phyloP scores from a whole-genome alignment of 305 asterid species.

The Fraxinus albicans region DNA sequence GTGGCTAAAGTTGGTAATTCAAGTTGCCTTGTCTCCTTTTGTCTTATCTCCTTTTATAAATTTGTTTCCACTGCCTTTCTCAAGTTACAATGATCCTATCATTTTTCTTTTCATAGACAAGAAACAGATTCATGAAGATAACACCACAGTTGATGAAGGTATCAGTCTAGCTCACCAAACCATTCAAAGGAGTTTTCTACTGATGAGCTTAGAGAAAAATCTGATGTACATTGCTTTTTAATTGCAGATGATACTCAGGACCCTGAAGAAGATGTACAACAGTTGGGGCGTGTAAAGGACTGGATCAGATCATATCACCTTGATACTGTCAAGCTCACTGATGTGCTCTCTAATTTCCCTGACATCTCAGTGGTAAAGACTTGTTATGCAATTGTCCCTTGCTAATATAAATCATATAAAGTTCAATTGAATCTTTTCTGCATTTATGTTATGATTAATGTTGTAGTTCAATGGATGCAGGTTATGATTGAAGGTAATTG shows the following conservation, averaged over 20 bases:
- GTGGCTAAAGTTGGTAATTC: slow-evolving; percentile 67
- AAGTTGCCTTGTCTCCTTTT: neutral
- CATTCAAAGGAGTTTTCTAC: slow-evolving; percentile 16
- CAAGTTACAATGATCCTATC: neutral
- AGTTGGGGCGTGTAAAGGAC: slow-evolving; percentile 61
- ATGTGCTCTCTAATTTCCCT: slow-evolving; percentile 73
- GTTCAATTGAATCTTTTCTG: neutral
- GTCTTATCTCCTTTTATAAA: neutral
- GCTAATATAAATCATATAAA: neutral
- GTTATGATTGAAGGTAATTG: slow-evolving; percentile 75
- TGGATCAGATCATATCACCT: slow-evolving; percentile 79
- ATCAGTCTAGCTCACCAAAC: slow-evolving; percentile 16
- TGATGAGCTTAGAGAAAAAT: slow-evolving; percentile 22
- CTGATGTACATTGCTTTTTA: slow-evolving; percentile 24
- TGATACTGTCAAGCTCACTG: slow-evolving; percentile 60
- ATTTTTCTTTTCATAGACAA: slow-evolving; percentile 42
- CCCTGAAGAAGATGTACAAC: slow-evolving; percentile 78
- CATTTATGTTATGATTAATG: slow-evolving; percentile 6
- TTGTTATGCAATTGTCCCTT: slow-evolving; percentile 3
- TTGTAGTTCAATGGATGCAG: slow-evolving; percentile 44
- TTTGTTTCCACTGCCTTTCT: slow-evolving; percentile 3
- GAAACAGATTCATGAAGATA: slow-evolving; percentile 40
- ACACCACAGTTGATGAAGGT: slow-evolving; percentile 64
- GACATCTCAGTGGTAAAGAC: slow-evolving; percentile 72
- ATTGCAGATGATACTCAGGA: slow-evolving; percentile 81